phyloP scores from a whole-genome alignment of 2,329 filamentous ascomycete genomes.

The Eurotiales sp. region DNA sequence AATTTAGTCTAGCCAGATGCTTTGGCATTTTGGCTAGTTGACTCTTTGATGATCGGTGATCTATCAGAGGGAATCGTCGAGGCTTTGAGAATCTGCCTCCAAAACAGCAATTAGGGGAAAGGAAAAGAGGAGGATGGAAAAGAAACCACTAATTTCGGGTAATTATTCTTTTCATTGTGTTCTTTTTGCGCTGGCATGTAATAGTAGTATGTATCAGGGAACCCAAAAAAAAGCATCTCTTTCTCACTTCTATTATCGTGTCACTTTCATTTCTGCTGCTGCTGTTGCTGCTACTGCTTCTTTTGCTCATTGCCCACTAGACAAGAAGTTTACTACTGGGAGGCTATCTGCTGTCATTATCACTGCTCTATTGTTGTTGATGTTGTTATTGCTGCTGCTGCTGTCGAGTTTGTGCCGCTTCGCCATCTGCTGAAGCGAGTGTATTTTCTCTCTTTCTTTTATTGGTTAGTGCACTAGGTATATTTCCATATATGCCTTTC shows the following conservation, averaged over 20 bases:
- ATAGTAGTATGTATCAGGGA: constrained; percentile 7
- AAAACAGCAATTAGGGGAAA: too few relatives aligned
- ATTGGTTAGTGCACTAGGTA: background rate
- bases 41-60: too few relatives aligned
- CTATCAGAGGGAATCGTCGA: too few relatives aligned
- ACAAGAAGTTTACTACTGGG: constrained; percentile 14
- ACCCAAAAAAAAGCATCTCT: constrained; percentile 8
- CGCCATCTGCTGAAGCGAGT: constrained; percentile 14
- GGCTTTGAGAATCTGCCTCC: too few relatives aligned
- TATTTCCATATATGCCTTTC: background rate
- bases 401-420: background rate
- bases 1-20: too few relatives aligned
- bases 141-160: too few relatives aligned
- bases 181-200: constrained; percentile 3
- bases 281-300: background rate
- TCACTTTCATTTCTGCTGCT: background rate
- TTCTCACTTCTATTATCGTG: background rate
- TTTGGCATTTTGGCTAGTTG: too few relatives aligned
- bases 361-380: constrained; percentile 16
- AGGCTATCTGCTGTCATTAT: constrained; percentile 20
- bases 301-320: background rate
- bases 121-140: background rate
- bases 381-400: constrained; percentile 12
- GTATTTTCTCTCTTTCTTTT: background rate
- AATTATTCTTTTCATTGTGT: too few relatives aligned